Evolutionary conservation across 306 rosid genomes (phyloP), one percentile per base, ranked within the genome.

Genomic region (Cucumis melo): DNA sequence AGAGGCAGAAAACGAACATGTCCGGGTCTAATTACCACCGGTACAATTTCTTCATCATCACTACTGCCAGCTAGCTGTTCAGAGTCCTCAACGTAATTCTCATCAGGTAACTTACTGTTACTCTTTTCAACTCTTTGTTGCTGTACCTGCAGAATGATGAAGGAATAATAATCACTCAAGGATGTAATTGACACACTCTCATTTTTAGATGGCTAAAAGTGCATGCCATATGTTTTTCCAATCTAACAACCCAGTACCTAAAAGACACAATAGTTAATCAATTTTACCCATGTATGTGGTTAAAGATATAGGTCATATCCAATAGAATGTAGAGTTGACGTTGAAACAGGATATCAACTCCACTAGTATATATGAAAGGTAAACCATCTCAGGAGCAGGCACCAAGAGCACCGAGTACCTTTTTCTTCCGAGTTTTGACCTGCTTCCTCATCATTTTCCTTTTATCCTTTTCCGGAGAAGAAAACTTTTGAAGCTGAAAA

Each of bases 21-120:
- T 64, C 99, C 99, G 56, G 99, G 98, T 84, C 88, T 92, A 76
- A 87, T 81, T 77, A 87, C 93, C 48, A 95, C 89, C 23, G 96
- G 97, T 76, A 89, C 88, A 82, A 83, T 24, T 44, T 88, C 89
- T 16, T 85, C 90, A 44, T 87, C 91, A 51, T 85, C 95, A 72
- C 86, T 83, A 77, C 59, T 24, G 76, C 36, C 59, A 71, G 59
- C 59, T 71, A 71, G 58, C 55, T 23, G 58, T 48, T 71, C 42
- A 48, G 59, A 48, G 23, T 24, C 59, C 36, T 71, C 36, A 72
- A 16, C 27, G 54, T 71, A 84, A 77, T 44, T 83, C 78, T 77
- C 83, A 38, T 61, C 71, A 53, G 89, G 83, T 75, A 59, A 77
- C 58, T 84, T 80, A 68, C 76, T 81, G 56, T 78, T 86, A 74